phyloP scores from a whole-genome alignment of 2,329 filamentous ascomycete genomes.

The Alternaria atra region DNA sequence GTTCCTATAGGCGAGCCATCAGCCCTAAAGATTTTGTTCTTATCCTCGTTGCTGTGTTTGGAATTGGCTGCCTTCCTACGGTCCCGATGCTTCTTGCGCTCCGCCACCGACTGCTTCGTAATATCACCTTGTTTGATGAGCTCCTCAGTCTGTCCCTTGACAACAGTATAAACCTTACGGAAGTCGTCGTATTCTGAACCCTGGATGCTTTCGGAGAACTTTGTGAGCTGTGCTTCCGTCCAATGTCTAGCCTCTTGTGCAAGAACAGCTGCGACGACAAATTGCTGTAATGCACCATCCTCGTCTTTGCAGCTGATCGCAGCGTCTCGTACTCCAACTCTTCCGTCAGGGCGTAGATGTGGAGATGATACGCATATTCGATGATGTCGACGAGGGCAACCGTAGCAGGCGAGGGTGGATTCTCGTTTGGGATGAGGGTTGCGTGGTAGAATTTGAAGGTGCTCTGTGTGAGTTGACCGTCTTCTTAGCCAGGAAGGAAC shows the following conservation, averaged over 20 bases:
- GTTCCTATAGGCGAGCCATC: background rate
- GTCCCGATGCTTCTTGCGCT: background rate
- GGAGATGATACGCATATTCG: conserved; percentile 15
- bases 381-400: conserved; percentile 8
- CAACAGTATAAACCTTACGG: background rate
- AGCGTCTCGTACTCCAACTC: conserved; percentile 16
- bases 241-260: background rate
- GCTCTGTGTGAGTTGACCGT: background rate
- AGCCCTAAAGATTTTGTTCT: background rate
- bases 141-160: conserved; percentile 4
- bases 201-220: background rate
- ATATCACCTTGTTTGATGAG: background rate
- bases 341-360: conserved; percentile 23
- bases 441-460: conserved; percentile 11
- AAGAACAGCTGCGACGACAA: conserved; percentile 3
- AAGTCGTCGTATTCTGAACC: conserved; percentile 6
- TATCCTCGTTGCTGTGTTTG: background rate
- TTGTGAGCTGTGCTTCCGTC: background rate
- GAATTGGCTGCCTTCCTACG: background rate
- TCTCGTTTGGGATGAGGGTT: background rate
- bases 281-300: conserved; percentile 9
- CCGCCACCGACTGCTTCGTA: background rate
- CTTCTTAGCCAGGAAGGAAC: background rate
- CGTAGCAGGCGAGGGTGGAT: background rate
- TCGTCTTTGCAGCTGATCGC: conserved; percentile 9